Base-by-base conservation (phyloP, 176 grass and related monocot species). In the Oryza brachyantha region DNA sequence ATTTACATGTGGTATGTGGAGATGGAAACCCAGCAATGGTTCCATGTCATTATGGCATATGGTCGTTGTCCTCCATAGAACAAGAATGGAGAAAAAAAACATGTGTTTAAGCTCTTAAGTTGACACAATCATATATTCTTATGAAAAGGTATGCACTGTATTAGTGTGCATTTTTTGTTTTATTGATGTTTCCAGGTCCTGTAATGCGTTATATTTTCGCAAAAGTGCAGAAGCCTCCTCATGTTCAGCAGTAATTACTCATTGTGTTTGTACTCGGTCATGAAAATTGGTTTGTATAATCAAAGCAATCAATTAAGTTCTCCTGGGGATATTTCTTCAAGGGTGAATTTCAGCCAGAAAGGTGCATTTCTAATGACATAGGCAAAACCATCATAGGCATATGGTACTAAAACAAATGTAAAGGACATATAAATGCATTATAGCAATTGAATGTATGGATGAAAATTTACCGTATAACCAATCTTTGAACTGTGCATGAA, bases 401-500 rank as follows among this genome's bases (percentile, higher is more conserved):
- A 24, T 57, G 52, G 52, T 22, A 24, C 19, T 10, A 24, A 57
- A 57, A 57, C 52, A 57, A 24, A 22, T n/a, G 13, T 2, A 12
- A 32, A 48, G 6, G 68, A 72, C 29, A 72, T 21, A 31, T 72
- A 62, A 39, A 19, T 62, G 54, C 12, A 50, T 31, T 72, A 24
- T 41, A 45, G 75, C 12, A 63, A 76, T 29, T 41, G 11, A 68
- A 67, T 13, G 8, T 71, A 19, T 3, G 64, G 60, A 82, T 59
- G 57, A 64, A 79, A 48, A 66, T 27, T 59, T 99, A 99, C 96
- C 90, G 12, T 99, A 99, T 87, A 99, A 82, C 96, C 96, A 99
- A 45, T 99, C 96, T 76, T 84, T 95, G 86, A 99, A 99, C 82
- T 99, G 96, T 29, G 75, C 81, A 61, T 99, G 96, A 77, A 99